phyloP scores from a whole-genome alignment of 495 filamentous ascomycete genomes.

The Penicillium mononematosum region DNA sequence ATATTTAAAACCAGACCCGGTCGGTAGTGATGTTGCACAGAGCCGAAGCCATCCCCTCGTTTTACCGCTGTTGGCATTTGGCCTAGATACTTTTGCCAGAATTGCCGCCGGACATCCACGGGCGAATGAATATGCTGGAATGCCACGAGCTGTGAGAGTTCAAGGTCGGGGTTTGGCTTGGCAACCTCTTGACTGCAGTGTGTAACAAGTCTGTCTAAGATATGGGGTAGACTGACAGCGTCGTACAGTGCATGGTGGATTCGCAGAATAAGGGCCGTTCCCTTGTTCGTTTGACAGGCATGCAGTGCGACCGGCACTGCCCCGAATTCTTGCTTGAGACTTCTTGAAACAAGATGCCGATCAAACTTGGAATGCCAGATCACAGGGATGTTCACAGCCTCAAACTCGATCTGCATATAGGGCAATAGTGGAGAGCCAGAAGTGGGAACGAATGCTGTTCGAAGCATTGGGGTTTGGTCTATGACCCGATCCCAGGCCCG shows the following conservation, averaged over 20 bases:
- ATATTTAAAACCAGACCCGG: constrained; percentile 32
- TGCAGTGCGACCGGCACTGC: constrained; percentile 28
- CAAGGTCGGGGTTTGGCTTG: constrained; percentile 10
- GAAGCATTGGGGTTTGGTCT: constrained; percentile 26
- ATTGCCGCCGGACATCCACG: constrained; percentile 24
- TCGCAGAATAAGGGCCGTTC: constrained; percentile 29
- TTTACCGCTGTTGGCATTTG: constrained; percentile 11
- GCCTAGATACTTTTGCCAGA: constrained; percentile 36
- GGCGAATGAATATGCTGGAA: constrained; percentile 32
- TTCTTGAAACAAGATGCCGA: constrained; percentile 7
- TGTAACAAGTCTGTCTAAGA: constrained; percentile 24
- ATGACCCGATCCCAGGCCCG: constrained; percentile 29
- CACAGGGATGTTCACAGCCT: constrained; percentile 21
- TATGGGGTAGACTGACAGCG: constrained; percentile 31
- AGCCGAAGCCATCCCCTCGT: constrained; percentile 17
- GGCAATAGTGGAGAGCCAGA: constrained; percentile 10
- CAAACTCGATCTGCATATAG: constrained; percentile 31
- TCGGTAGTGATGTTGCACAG: constrained; percentile 30
- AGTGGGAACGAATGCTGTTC: constrained; percentile 34
- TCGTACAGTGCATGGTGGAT: constrained; percentile 43
- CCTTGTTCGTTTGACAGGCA: constrained; percentile 24
- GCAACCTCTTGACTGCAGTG: constrained; percentile 18
- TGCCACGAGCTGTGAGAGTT: constrained; percentile 32
- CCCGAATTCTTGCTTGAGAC: constrained; percentile 16
- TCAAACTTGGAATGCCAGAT: constrained; percentile 27